Base-by-base conservation (phyloP, 192 early-diverging fungal genomes). In the Coemansia reversa region DNA sequence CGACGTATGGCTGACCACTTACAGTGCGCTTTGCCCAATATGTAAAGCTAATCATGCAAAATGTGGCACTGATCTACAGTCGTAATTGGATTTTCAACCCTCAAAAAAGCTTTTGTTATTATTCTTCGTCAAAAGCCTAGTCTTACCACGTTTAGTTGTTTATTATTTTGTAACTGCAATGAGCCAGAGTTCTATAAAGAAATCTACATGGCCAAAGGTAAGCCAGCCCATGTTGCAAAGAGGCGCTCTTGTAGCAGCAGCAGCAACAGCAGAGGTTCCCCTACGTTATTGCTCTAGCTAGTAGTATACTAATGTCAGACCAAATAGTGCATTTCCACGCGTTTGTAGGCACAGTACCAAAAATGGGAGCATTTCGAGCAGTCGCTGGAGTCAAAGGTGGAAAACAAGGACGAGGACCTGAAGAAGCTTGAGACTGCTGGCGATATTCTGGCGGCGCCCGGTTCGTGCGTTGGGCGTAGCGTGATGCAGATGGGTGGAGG, bases 1-100 rank as follows among this genome's bases (percentile, higher is more conserved):
- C 27, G 82, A 81, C 42, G 64, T 63, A 9, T 83, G 82, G 82
- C 66, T 83, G 16, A 74, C 80, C 20, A 35, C 50, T 6, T 66
- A 45, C 55, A 65, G 70, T 23, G 52, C 69, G 5, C 53, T 66
- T 8, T 82, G 80, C 50, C 80, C 80, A 7, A 27, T 79, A 29
- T 82, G 80, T 63, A 75, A 67, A 39, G 25, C 58, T 18, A 48
- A 77, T 48, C 11, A 35, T 35, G 6, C 33, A 11, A 35, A 35
- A 35, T 27, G 27, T 7, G 11, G 33, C 6, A 4, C 33, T 35
- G 33, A 35, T 35, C 33, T 5, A 35, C 33, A 7, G 33, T 5
- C 11, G 33, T 11, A 5, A 35, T 35, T 35, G 33, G 7, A 35
- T 35, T 35, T 11, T 7, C 7, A 1, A 35, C 33, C 1, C 33